phyloP scores from a whole-genome alignment of 352 stramenopile genomes.

The Blastocystis hominis region DNA sequence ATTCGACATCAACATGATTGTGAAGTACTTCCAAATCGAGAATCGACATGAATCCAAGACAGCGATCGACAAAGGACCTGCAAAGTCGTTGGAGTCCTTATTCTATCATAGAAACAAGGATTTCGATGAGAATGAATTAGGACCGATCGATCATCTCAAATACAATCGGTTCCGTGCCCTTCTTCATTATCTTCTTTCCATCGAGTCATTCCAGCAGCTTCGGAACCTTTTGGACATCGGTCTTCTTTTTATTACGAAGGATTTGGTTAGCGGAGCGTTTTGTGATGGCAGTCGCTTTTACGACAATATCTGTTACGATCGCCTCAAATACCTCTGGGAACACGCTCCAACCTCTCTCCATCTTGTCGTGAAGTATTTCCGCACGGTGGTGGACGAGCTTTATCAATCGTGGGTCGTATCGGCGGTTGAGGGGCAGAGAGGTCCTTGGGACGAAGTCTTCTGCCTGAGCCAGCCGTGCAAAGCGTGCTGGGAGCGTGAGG shows the following conservation, averaged over 20 bases:
- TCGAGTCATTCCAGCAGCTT: background rate
- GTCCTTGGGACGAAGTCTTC: constrained; percentile 36
- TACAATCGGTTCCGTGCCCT: background rate
- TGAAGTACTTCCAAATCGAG: background rate
- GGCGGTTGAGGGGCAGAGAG: background rate
- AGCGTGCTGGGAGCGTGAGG: background rate
- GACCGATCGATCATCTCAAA: background rate
- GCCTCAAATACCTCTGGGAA: background rate
- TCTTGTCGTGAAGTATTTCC: background rate
- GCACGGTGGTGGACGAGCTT: background rate
- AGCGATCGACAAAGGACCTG: background rate
- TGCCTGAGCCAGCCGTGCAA: constrained; percentile 50
- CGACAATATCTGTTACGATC: background rate
- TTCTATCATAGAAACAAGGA: background rate
- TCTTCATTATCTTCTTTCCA: background rate
- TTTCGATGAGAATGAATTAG: background rate
- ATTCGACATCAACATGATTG: background rate
- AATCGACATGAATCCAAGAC: background rate
- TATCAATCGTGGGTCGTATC: constrained; percentile 10
- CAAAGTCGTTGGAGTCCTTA: background rate
- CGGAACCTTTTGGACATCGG: background rate
- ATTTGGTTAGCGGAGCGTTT: background rate
- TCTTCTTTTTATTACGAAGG: background rate
- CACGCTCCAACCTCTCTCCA: background rate
- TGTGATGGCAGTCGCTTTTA: background rate